Evolutionary conservation across 345 rosid species (phyloP).

Genomic region (Brassica carinata): DNA sequence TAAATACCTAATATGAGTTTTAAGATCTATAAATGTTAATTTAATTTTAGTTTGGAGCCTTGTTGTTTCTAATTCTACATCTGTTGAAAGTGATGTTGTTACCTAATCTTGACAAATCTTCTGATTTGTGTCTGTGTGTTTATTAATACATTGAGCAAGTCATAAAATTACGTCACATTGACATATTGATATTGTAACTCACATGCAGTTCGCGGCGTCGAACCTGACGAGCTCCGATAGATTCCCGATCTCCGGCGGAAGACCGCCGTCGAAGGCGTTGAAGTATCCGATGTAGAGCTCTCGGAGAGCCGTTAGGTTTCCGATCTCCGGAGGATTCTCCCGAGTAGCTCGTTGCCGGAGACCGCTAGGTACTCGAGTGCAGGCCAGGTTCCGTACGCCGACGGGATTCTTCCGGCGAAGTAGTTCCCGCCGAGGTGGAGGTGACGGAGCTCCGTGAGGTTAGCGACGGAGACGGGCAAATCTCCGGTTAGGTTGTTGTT

Average conservation of each 20-base stretch:
- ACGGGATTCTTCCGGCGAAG: constrained; percentile 66
- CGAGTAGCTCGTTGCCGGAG: constrained; percentile 73
- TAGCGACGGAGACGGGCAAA: constrained; percentile 59
- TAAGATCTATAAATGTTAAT: background rate
- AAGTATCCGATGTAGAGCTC: constrained; percentile 84
- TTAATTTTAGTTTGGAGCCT: constrained; percentile 11
- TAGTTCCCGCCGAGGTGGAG: constrained; percentile 84
- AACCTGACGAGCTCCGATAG: constrained; percentile 63
- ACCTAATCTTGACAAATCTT: constrained; percentile 9
- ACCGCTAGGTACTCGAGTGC: constrained; percentile 66
- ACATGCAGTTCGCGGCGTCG: constrained; percentile 64
- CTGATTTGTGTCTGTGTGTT: background rate
- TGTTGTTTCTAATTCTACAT: background rate
- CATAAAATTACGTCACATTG: background rate
- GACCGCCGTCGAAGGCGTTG: constrained; percentile 60
- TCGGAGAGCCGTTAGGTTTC: constrained; percentile 57
- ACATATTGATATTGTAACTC: background rate
- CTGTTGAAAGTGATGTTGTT: constrained; percentile 8
- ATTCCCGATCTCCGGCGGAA: constrained; percentile 77
- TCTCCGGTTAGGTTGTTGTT: constrained; percentile 85
- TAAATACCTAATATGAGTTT: too few species aligned
- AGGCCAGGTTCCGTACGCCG: constrained; percentile 64
- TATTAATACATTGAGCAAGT: background rate
- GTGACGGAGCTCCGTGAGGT: constrained; percentile 58
- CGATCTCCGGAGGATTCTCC: constrained; percentile 66